Evolutionary conservation across 1,139 yeast species (phyloP), one percentile per base, ranked within the genome.

Genomic region (Candida pseudocylindracea): DNA sequence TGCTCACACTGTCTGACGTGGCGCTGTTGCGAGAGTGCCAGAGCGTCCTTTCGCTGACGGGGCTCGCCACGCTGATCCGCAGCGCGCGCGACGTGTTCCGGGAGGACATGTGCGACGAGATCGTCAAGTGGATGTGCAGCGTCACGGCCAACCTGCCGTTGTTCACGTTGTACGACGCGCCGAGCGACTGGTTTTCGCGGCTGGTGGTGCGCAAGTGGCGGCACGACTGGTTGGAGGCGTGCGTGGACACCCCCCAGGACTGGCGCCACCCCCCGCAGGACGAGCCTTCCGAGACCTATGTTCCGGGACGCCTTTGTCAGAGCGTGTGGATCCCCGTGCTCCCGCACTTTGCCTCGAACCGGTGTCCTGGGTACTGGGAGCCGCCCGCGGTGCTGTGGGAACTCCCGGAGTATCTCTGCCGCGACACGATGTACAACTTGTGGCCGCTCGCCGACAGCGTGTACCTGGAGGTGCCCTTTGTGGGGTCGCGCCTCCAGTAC

Each of bases 71-170:
- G 2, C 66, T 80, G 32, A 72, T 81, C 10, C 53, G 83, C 38
- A 65, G 72, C 34, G 58, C 68, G 11, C 55, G 85, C 37, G 93
- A 80, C 44, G 54, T 67, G 8, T 75, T 78, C 45, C 57, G 92
- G 34, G 93, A 81, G 46, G 88, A 78, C 36, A 72, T 78, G 81
- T 72, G 78, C 40, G 72, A 67, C 34, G 81, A 73, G 37, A 67
- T 80, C 15, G 46, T 79, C 8, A 44, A 49, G 13, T 78, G 92
- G 85, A 46, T 80, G 3, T 52, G 55, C 28, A 76, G 69, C 31
- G 49, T 81, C 31, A 57, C 76, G 0, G 60, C 63, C 31, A 64
- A 65, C 39, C 50, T 54, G 30, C 42, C 56, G 1, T 50, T 67
- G 2, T 59, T 75, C 35, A 61, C 68, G 33, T 44, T 66, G 1